Percentiles rank a stretch among this genome's conserved stretches.
Conservation (phyloP, 202 grass and related monocot genomes). For the Panicum virgatum region DNA sequence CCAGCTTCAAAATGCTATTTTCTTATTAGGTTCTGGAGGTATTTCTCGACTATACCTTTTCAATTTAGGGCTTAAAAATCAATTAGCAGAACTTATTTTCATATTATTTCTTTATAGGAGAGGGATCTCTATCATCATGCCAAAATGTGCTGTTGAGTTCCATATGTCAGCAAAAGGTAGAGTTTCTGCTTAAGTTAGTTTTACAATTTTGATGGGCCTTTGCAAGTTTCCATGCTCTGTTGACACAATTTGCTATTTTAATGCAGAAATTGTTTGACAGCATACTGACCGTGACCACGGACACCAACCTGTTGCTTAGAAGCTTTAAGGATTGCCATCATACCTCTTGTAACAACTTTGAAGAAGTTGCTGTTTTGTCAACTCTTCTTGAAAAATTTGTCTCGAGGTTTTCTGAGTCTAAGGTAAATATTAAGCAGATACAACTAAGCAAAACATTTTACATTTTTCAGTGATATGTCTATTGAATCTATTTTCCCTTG, state of each 20-base stretch:
- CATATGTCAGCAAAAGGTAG: slow-evolving; percentile 77
- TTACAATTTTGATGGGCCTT: background rate
- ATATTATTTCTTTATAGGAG: slow-evolving; percentile 42
- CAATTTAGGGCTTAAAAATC: background rate
- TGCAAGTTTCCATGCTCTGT: slow-evolving; percentile 35
- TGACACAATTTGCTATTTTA: slow-evolving; percentile 26
- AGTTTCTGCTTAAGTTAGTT: slow-evolving; percentile 12
- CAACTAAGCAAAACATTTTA: slow-evolving; percentile 3
- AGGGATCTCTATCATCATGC: slow-evolving; percentile 40
- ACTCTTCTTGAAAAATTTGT: slow-evolving; percentile 62
- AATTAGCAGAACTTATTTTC: background rate
- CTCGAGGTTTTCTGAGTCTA: slow-evolving; percentile 66
- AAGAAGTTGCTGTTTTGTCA: slow-evolving; percentile 53
- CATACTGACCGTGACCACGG: slow-evolving; percentile 62
- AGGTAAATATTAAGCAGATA: slow-evolving; percentile 51
- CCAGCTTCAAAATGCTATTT: slow-evolving; percentile 37
- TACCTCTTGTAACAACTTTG: slow-evolving; percentile 47
- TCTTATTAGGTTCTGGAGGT: slow-evolving; percentile 63
- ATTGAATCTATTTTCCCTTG: slow-evolving; percentile 40
- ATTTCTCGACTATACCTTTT: slow-evolving; percentile 30
- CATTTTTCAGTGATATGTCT: background rate
- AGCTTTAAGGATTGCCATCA: slow-evolving; percentile 67
- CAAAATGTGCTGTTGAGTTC: slow-evolving; percentile 57
- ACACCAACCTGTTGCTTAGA: slow-evolving; percentile 68
- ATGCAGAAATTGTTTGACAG: slow-evolving; percentile 73